Evolutionary conservation across 1,139 yeast genomes (phyloP), one percentile per base, ranked within the genome.

Genomic region (Pichia sp.): DNA sequence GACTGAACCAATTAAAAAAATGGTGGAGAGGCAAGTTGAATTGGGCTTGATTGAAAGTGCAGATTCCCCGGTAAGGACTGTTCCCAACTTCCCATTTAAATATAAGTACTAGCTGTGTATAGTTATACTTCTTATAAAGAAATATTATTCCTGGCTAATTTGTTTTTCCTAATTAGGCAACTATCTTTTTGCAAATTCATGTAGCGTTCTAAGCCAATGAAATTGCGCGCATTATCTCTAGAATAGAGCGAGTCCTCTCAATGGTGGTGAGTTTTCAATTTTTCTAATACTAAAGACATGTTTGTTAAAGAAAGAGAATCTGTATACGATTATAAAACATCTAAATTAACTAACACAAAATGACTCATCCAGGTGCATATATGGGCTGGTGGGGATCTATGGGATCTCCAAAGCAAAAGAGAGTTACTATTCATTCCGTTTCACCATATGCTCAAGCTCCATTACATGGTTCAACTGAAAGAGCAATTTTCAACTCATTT

Each of bases 381-480:
- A 82, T 86, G 90, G 97, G 97, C 64, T 89, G 96, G 96, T 89
- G 97, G 97, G 97, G 97, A 66, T 68, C 74, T 73, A 69, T 80
- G 62, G 73, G 72, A 56, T 77, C 87, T 69, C 94, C 95, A 66
- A 79, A 79, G 66, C 97, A 90, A 76, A 89, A 87, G 72, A 83
- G 86, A 69, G 74, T 86, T 60, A 82, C 89, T 53, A 77, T 82
- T 49, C 94, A 92, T 76, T 75, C 96, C 51, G 90, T 92, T 54
- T 85, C 98, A 55, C 95, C 97, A 55, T 86, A 77, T 61, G 97
- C 96, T 52, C 95, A 94, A 70, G 83, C 80, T 69, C 97, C 97
- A 52, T 76, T 92, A 67, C 84, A 85, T 69, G 96, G 95, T 58
- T 80, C 83, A 60, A 77, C 85, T 62, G 80, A 90, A 76, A 82